phyloP scores from a whole-genome alignment of 352 stramenopile species.

The Phytophthora cryptogea region DNA sequence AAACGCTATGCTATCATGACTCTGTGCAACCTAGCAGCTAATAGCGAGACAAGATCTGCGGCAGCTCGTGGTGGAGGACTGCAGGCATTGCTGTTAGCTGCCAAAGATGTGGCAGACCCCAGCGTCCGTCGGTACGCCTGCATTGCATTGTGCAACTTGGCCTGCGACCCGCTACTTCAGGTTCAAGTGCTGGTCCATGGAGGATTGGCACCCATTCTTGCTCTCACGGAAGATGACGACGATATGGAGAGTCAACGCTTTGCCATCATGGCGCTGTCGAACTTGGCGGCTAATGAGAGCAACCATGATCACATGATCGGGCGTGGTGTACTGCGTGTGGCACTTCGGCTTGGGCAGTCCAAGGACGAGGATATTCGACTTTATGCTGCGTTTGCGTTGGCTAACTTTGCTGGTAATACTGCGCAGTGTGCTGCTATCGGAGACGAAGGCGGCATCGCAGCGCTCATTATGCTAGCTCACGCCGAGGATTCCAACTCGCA shows the following conservation, averaged over 20 bases:
- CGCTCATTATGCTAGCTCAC: conserved; percentile 91
- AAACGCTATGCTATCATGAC: conserved; percentile 95
- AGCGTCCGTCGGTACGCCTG: conserved; percentile 90
- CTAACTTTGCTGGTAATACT: conserved; percentile 92
- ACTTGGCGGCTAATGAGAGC: conserved; percentile 93
- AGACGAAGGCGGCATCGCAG: conserved; percentile 87
- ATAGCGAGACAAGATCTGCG: conserved; percentile 88
- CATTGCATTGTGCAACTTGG: conserved; percentile 96
- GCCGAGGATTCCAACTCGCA: conserved; percentile 89
- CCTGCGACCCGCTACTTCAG: conserved; percentile 89
- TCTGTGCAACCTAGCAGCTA: conserved; percentile 95
- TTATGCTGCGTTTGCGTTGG: conserved; percentile 92
- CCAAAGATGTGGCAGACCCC: conserved; percentile 86
- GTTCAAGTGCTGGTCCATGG: conserved; percentile 94
- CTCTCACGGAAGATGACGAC: conserved; percentile 61
- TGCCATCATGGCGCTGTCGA: conserved; percentile 95
- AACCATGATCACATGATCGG: conserved; percentile 93
- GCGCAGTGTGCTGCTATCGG: conserved; percentile 90
- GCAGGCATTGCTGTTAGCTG: conserved; percentile 88
- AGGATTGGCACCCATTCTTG: conserved; percentile 87
- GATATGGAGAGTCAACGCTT: conserved; percentile 90
- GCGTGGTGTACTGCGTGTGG: conserved; percentile 84
- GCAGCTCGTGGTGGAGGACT: conserved; percentile 91
- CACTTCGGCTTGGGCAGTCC: conserved; percentile 75
- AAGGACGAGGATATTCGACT: conserved; percentile 85